Percentiles rank a stretch among this genome's conserved stretches.
These are phyloP conservation scores for Cydonia oblonga DNA, from an alignment of 331 rosid species.

Conservation along the genomic window DNA sequence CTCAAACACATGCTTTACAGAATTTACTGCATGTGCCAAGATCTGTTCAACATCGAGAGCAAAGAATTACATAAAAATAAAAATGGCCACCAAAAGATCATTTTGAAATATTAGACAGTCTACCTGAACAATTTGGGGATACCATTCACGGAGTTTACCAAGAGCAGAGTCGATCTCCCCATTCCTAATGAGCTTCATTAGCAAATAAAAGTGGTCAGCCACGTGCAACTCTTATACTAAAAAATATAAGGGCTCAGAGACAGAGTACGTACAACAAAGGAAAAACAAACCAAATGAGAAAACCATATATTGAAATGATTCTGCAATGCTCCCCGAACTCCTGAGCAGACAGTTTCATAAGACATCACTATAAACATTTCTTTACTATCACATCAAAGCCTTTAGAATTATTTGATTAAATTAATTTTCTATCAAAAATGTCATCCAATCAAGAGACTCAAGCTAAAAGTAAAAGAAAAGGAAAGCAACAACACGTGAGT, in stretches of 20 bases:
- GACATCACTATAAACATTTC: background rate
- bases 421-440: background rate
- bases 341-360: background rate
- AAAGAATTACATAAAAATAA: background rate
- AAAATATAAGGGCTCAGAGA: background rate
- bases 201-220: conserved; percentile 22
- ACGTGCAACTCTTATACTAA: background rate
- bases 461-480: background rate
- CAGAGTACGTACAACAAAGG: background rate
- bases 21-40: conserved; percentile 6
- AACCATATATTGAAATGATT: background rate
- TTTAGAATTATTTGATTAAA: background rate
- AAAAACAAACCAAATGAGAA: too few species aligned
- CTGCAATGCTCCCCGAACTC: background rate
- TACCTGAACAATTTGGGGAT: conserved; percentile 91
- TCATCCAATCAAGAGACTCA: background rate
- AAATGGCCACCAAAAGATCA: background rate
- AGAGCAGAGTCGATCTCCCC: conserved; percentile 85
- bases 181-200: conserved; percentile 67
- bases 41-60: background rate
- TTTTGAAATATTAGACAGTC: conserved; percentile 15
- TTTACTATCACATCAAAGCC: background rate
- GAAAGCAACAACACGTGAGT: background rate
- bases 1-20: background rate
- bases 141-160: conserved; percentile 78